Percentiles rank a stretch among this genome's conserved stretches.
Conservation (phyloP, 2,329 filamentous ascomycete genomes). For the Aspergillus quadrilineatus region DNA sequence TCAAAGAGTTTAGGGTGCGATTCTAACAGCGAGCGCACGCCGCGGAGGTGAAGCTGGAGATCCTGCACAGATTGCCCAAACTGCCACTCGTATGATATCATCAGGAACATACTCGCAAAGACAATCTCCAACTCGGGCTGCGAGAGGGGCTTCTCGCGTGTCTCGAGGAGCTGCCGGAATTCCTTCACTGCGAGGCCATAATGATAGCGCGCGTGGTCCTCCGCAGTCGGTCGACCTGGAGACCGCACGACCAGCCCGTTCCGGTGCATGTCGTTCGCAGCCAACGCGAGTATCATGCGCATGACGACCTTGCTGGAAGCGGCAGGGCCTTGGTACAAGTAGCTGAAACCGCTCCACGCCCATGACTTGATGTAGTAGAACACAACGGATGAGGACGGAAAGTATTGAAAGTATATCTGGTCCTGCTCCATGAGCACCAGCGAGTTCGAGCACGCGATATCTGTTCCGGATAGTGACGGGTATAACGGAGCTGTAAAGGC, state of each 20-base stretch:
- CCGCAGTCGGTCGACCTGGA: constrained; percentile 29
- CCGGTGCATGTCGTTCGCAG: constrained; percentile 39
- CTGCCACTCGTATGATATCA: constrained; percentile 39
- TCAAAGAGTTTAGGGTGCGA: constrained; percentile 35
- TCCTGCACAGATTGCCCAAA: constrained; percentile 36
- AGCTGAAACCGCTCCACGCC: constrained; percentile 39
- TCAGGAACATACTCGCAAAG: constrained; percentile 39
- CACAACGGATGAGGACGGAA: constrained; percentile 8
- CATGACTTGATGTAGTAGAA: constrained; percentile 36
- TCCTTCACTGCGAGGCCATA: constrained; percentile 39
- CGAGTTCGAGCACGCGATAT: constrained; percentile 34
- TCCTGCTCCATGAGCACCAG: constrained; percentile 30
- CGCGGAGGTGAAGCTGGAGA: constrained; percentile 38
- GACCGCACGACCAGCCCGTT: constrained; percentile 28
- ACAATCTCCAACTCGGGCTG: constrained; percentile 34
- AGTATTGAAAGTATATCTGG: constrained; percentile 11
- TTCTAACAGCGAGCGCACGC: constrained; percentile 37
- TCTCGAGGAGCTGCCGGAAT: constrained; percentile 36
- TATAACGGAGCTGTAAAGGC: constrained; percentile 24
- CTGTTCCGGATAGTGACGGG: constrained; percentile 21
- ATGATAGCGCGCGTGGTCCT: constrained; percentile 35
- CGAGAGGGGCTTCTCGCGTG: constrained; percentile 27
- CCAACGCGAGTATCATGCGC: constrained; percentile 41
- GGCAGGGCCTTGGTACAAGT: constrained; percentile 38
- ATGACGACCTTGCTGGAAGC: constrained; percentile 38